Base-by-base conservation (phyloP, 2,329 filamentous ascomycete species). In the Diplodia mutila region DNA sequence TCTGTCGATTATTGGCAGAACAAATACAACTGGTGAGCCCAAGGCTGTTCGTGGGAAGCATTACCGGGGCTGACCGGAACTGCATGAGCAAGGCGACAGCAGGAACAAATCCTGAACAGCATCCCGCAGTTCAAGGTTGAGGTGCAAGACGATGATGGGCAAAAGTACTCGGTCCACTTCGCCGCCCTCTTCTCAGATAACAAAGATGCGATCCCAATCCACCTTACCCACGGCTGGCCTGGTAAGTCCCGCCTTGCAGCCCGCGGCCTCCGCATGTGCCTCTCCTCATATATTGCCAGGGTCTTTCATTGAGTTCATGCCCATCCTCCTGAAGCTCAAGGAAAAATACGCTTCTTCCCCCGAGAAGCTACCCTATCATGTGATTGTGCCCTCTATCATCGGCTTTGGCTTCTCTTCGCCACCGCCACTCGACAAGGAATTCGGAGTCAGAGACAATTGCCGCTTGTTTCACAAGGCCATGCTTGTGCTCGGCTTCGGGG, bases 311-410 rank as follows among this genome's bases (percentile, higher is more conserved):
- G 57, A 89, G 69, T 89, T 88, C 70, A 71, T 89, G 2, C 81
- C 81, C 1, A 76, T 87, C 8, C 73, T 89, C 65, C 72, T 80
- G 1, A 51, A 84, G 3, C 73, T 88, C 1, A 74, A 74, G 29
- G 72, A 78, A 2, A 83, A 83, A 65, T 87, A 87, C 72, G 80
- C 80, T 27, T 61, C 57, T 48, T 23, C 39, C 0, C 79, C 85
- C 0, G 76, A 82, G 0, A 79, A 76, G 0, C 75, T 88, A 18
- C 86, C 86, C 0, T 89, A 85, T 71, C 86, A 89, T 70, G 74
- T 88, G 52, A 80, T 89, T 42, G 82, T 85, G 0, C 86, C 86
- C 0, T 85, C 83, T 0, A 75, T 88, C 2, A 84, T 85, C 0
- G 87, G 85, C 12, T 89, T 85, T 71, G 79, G 80, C 0, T 83